Evolutionary conservation across 352 stramenopile species (phyloP), one percentile per base, ranked within the genome.

Genomic region (Globisporangium camurandrum): DNA sequence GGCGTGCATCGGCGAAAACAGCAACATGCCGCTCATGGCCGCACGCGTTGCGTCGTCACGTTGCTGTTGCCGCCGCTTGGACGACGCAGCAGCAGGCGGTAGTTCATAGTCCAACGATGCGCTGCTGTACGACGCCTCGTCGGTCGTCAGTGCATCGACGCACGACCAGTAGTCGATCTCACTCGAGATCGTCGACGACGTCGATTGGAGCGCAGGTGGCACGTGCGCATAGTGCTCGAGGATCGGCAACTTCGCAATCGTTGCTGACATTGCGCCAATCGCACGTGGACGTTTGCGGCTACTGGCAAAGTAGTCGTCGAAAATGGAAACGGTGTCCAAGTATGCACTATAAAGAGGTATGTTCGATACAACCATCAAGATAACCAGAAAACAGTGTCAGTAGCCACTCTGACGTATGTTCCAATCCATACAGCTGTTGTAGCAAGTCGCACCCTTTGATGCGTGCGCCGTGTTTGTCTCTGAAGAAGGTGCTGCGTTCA

Each of bases 401-500:
- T 4, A 14, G 14, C 4, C 19, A 31, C 14, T 34, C 16, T 0
- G 30, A 2, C 17, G 8, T 2, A 43, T 24, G 23, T 16, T 8
- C 20, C 7, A 26, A 19, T 19, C 9, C 7, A 7, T 16, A 9
- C 41, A n/a, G 23, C 10, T 17, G 23, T 24, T 30, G 9, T 3
- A 20, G 33, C 2, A 33, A 2, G 11, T 19, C 52, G 30, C 40
- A 65, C 60, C 73, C 76, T 62, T 77, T 72, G 12, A 86, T 41
- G 26, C 60, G 71, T 27, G 80, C 67, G n/a, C 75, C 76, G 10
- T 67, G 49, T 14, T 48, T 47, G 59, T 89, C 69, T 26, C 84
- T 53, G 49, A 81, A 86, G 55, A 66, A 86, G 24, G 73, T 69
- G 52, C 67, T 83, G 58, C 84, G 73, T 48, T 86, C 75, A 23